phyloP scores from a whole-genome alignment of 768 basidiomycete genomes.

The Boletus patriciae region DNA sequence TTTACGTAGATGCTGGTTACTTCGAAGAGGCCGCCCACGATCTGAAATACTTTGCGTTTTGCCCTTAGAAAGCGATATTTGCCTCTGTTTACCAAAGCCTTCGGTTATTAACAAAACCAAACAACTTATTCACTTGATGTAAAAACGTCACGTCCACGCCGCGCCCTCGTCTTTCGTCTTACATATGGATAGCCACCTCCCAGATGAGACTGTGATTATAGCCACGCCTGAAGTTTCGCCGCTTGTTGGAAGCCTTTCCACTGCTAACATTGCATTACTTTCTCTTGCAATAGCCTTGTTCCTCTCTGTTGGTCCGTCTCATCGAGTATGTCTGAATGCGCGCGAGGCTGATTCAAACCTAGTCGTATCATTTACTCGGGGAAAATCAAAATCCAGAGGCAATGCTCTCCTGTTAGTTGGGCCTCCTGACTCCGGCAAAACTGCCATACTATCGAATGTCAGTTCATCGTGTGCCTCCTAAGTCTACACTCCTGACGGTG shows the following conservation, averaged over 20 bases:
- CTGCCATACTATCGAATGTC: slow-evolving; percentile 70
- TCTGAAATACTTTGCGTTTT: not conserved
- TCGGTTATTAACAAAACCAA: slow-evolving; percentile 20
- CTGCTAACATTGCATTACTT: slow-evolving; percentile 40
- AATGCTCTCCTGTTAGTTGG: slow-evolving; percentile 76
- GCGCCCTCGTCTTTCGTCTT: not conserved
- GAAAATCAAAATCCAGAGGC: slow-evolving; percentile 49
- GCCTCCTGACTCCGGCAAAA: slow-evolving; percentile 77
- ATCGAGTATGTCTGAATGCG: not conserved
- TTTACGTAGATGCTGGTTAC: not conserved
- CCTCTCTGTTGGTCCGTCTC: slow-evolving; percentile 43
- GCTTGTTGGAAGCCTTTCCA: slow-evolving; percentile 36
- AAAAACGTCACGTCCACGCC: not conserved
- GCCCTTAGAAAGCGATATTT: not conserved
- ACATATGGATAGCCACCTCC: slow-evolving; percentile 13
- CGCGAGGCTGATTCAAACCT: slow-evolving; percentile 36
- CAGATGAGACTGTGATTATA: slow-evolving; percentile 5
- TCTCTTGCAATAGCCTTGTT: slow-evolving; percentile 47
- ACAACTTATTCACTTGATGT: slow-evolving; percentile 11
- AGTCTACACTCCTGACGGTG: slow-evolving; percentile 8
- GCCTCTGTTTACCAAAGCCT: slow-evolving; percentile 6
- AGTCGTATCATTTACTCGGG: slow-evolving; percentile 43
- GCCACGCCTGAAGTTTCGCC: slow-evolving; percentile 38
- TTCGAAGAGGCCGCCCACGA: not conserved
- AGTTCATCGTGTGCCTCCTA: slow-evolving; percentile 25